These are phyloP conservation scores for Trichoderma erinaceum DNA, from an alignment of 495 filamentous ascomycete genomes.

Conservation along the genomic window DNA sequence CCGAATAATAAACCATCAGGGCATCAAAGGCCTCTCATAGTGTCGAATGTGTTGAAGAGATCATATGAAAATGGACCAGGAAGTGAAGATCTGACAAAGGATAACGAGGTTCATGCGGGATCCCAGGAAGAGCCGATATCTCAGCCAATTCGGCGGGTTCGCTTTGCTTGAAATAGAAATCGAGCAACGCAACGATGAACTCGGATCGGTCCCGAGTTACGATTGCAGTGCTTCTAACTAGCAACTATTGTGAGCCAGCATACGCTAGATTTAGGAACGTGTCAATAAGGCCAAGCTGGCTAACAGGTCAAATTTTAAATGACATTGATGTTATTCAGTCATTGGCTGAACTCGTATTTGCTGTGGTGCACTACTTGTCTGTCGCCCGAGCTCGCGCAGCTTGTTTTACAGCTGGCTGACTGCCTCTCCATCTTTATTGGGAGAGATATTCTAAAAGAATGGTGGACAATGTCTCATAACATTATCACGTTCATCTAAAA, in stretches of 20 bases:
- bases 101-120: conserved; percentile 8
- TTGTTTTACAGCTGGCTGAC: too few relatives aligned
- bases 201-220: neutral
- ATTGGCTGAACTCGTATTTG: too few relatives aligned
- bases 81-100: neutral
- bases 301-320: too few relatives aligned
- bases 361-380: too few relatives aligned
- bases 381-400: too few relatives aligned
- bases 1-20: neutral
- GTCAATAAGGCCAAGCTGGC: neutral
- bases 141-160: conserved; percentile 4
- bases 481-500: too few relatives aligned
- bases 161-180: neutral
- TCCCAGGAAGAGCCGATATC: neutral
- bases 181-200: neutral
- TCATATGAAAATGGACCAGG: neutral
- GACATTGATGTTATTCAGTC: too few relatives aligned
- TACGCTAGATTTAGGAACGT: neutral
- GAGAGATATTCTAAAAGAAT: too few relatives aligned
- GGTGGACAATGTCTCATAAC: too few relatives aligned
- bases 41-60: conserved; percentile 3
- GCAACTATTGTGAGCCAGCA: neutral
- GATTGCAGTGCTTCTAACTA: neutral
- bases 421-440: too few relatives aligned
- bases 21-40: neutral